A percentile compares a stretch with the other conserved stretches of the same genome.
Evolutionary conservation across 352 stramenopile genomes (phyloP).

Genomic region (Pythium volutum): DNA sequence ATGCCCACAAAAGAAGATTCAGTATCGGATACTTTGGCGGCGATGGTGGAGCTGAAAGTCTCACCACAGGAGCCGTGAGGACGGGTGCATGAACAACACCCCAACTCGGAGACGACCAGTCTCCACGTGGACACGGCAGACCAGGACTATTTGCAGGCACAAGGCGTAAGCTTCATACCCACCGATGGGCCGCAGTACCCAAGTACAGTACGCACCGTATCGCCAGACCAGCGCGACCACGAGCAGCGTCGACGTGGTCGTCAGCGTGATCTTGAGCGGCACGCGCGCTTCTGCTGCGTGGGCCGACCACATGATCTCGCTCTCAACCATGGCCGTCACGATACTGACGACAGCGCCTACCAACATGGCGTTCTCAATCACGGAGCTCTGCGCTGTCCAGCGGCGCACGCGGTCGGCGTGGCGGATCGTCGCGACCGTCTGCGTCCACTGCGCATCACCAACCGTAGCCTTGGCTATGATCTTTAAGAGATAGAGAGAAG

Average conservation of each 20-base stretch:
- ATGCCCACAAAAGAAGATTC: not conserved
- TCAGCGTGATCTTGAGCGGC: constrained; percentile 41
- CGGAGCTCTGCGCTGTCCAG: constrained; percentile 8
- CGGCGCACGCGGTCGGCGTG: constrained; percentile 33
- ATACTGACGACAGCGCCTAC: constrained; percentile 33
- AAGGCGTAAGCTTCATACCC: not conserved
- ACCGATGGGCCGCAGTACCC: not conserved
- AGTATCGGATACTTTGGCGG: not conserved
- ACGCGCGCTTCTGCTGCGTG: constrained; percentile 23
- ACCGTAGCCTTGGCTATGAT: constrained; percentile 2
- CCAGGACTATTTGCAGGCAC: constrained; percentile 1
- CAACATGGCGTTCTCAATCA: constrained; percentile 50
- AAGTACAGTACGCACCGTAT: constrained; percentile 37
- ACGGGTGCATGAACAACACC: constrained; percentile 34
- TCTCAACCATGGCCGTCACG: constrained; percentile 41
- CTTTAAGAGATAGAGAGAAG: not conserved
- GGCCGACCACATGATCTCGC: constrained; percentile 41
- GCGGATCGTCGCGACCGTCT: constrained; percentile 35
- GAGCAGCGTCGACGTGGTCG: constrained; percentile 32
- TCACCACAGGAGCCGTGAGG: constrained; percentile 33
- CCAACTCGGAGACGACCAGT: constrained; percentile 33
- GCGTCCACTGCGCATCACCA: constrained; percentile 12
- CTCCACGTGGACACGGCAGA: constrained; percentile 42
- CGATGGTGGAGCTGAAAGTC: constrained; percentile 1
- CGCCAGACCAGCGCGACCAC: constrained; percentile 35